Percentiles rank a stretch among this genome's conserved stretches.
phyloP scores from a whole-genome alignment of 164 flowering plant genomes.

The Stephania japonica region DNA sequence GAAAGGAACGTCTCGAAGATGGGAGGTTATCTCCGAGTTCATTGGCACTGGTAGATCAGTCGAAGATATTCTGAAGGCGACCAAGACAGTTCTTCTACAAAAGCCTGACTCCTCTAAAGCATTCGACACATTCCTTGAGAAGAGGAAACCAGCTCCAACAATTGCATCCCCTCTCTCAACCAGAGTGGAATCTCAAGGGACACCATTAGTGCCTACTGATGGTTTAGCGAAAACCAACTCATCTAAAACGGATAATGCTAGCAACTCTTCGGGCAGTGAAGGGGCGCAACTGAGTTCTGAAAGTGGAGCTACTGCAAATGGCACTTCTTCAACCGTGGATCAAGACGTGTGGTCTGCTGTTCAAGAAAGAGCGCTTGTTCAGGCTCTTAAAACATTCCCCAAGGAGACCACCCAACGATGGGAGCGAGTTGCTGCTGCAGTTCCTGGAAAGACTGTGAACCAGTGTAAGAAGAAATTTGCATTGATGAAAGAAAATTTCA shows the following conservation, averaged over 20 bases:
- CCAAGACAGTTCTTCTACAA: conserved; percentile 91
- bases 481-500: conserved; percentile 65
- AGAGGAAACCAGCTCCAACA: conserved; percentile 68
- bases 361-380: conserved; percentile 52
- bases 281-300: conserved; percentile 22
- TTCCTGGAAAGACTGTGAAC: conserved; percentile 75
- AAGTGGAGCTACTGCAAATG: conserved; percentile 22
- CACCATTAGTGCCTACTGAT: conserved; percentile 4
- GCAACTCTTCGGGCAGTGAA: conserved; percentile 30
- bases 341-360: conserved; percentile 71
- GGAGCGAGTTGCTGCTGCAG: conserved; percentile 91
- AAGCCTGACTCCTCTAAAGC: conserved; percentile 88
- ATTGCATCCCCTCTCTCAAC: conserved; percentile 78
- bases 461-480: conserved; percentile 76
- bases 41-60: conserved; percentile 91
- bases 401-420: conserved; percentile 50
- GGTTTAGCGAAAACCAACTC: conserved; percentile 11
- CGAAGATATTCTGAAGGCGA: conserved; percentile 87
- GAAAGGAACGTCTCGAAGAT: conserved; percentile 89
- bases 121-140: conserved; percentile 89
- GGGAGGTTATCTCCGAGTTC: conserved; percentile 94
- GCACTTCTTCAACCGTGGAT: conserved; percentile 40
- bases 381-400: conserved; percentile 51
- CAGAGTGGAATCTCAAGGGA: conserved; percentile 54
- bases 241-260: conserved; percentile 8